Evolutionary conservation across 768 basidiomycete species (phyloP), one percentile per base, ranked within the genome.

Genomic region (Hericium rajendrae): DNA sequence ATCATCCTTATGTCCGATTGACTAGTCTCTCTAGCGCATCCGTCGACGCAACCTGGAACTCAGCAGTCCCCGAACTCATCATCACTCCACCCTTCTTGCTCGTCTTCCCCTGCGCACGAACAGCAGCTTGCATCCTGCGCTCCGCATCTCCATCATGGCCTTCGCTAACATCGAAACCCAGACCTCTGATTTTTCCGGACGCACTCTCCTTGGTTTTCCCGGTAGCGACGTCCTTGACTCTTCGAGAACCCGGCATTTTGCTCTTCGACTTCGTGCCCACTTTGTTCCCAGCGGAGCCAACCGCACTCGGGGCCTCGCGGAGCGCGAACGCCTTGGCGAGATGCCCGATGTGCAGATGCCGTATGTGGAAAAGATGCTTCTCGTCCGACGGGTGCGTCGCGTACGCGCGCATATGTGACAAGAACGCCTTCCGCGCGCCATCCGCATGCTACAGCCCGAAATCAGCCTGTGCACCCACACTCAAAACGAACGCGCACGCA

Each of bases 301-400:
- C 66, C 2, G 65, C 65, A 24, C 67, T 74, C 0, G 93, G 92
- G 9, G 93, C 87, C 28, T 94, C 93, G 32, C 93, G 87, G 61
- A 94, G 76, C 1, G 89, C 90, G 65, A 95, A 95, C 1, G 92
- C 83, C 70, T 95, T 94, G 15, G 94, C 92, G 49, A 92, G 72
- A 74, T 99, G 97, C 1, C 97, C 97, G 48, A 97, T 79, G 67
- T 99, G 97, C 9, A 98, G 78, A 67, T 95, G 83, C 15, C 88
- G 88, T 58, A 97, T 85, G 70, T 98, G 94, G 76, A 99, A 99
- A 54, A 98, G 91, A 62, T 92, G 85, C 67, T 98, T 99, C 70
- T 98, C 97, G 59, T 86, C 84, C 15, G 88, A 81, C 0, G 97
- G 94, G 72, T 99, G 97, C 0, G 97, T 99, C 32, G 97, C 88